These are phyloP conservation scores for Colletotrichum sp. DNA, from an alignment of 2,329 filamentous ascomycete genomes.

Conservation along the genomic window DNA sequence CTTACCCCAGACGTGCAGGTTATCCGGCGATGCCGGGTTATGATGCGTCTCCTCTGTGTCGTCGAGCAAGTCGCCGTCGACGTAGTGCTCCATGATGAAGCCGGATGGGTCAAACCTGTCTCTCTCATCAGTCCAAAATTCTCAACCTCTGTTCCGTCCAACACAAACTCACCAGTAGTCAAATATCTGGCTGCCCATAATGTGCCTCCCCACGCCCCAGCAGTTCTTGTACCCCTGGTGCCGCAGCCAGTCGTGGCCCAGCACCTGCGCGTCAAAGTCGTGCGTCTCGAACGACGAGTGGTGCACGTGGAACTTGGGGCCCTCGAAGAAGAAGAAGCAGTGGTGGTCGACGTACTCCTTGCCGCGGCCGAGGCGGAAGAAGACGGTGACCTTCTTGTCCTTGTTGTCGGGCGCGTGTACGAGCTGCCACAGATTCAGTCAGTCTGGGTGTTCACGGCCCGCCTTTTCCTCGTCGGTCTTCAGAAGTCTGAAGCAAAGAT, in stretches of 20 bases:
- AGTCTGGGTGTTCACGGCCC: neutral
- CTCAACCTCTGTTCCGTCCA: neutral
- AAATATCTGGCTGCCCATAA: constrained; percentile 74
- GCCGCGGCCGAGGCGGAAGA: constrained; percentile 51
- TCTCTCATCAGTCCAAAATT: neutral
- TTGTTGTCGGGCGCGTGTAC: constrained; percentile 21
- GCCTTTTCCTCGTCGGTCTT: neutral
- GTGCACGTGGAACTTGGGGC: constrained; percentile 61
- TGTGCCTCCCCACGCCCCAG: constrained; percentile 75
- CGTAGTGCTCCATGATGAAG: constrained; percentile 74
- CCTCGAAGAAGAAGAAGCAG: constrained; percentile 56
- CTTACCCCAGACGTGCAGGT: constrained; percentile 52
- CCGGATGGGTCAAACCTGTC: constrained; percentile 63
- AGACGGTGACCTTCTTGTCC: constrained; percentile 45
- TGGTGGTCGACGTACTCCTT: constrained; percentile 54
- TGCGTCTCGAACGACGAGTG: constrained; percentile 74
- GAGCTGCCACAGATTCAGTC: constrained; percentile 3
- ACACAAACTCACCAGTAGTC: constrained; percentile 31
- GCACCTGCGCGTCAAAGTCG: constrained; percentile 72
- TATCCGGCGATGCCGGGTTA: constrained; percentile 43
- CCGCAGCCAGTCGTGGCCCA: constrained; percentile 73
- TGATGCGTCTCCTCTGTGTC: constrained; percentile 54
- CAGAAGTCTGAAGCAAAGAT: neutral
- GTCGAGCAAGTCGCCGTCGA: constrained; percentile 70
- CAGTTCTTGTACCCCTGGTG: constrained; percentile 67